Base-by-base conservation (phyloP, 2,329 filamentous ascomycete species). In the Aspergillus niger region DNA sequence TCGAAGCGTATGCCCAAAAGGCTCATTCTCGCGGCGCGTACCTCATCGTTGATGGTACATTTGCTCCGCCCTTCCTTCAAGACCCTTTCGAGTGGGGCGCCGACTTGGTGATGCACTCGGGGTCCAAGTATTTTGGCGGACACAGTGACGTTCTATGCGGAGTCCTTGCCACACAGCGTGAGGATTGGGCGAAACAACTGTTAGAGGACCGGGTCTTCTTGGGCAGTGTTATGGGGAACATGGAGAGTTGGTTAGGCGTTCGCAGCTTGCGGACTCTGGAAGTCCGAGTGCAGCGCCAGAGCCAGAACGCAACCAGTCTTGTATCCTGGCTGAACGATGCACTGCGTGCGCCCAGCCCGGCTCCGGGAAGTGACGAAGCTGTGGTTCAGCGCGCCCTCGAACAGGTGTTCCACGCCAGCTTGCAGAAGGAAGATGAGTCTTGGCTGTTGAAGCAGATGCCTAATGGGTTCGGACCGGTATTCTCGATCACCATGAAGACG, bases 81-180 rank as follows among this genome's bases (percentile, higher is more conserved):
- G 91, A 97, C 70, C 93, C 95, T 0, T 95, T 98, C 70, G 72
- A 76, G 28, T 89, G 85, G 74, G 94, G 92, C 50, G 92, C 90
- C 28, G 94, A 98, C 76, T 77, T 93, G 1, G 86, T 97, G 36
- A 90, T 98, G 91, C 95, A 99, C 78, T 90, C 86, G 55, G 95
- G 92, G 3, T 97, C 93, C 17, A 99, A 98, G 82, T 99, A 98
- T 77, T 86, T 99, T 67, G 95, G 95, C 20, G 95, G 95, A 0
- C 95, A 99, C 79, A 94, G 89, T 66, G 95, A 99, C 77, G 84
- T 98, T 83, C 85, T 98, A 5, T 96, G 91, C 72, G 95, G 95
- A 22, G 89, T 96, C 17, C 79, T 99, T 28, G 86, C 87, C 0
- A 85, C 92, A 5, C 80, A 84, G 24, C 79, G 79, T 50, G 69